Evolutionary conservation across 208 protist genomes (phyloP).

Genomic region (Trypanosoma congolense): DNA sequence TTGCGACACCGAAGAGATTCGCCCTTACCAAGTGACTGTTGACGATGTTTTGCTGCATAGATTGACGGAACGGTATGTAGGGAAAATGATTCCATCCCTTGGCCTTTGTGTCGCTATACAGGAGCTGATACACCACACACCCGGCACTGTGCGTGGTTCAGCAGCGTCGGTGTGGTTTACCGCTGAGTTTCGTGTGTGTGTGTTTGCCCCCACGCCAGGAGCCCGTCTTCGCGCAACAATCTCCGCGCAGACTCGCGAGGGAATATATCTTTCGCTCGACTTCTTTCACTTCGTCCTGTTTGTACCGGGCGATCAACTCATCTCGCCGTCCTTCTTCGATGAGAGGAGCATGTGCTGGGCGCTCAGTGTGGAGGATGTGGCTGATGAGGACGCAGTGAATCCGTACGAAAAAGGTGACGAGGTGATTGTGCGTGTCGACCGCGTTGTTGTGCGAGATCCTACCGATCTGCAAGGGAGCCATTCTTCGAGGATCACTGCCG

Average conservation of each 20-base stretch:
- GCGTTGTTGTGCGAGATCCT: slow-evolving; percentile 34
- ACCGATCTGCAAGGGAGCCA: slow-evolving; percentile 15
- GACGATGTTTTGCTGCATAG: slow-evolving; percentile 60
- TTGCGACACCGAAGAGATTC: not conserved
- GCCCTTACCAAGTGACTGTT: slow-evolving; percentile 30
- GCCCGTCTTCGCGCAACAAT: slow-evolving; percentile 60
- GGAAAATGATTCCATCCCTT: slow-evolving; percentile 49
- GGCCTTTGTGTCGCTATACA: slow-evolving; percentile 72
- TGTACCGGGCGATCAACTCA: slow-evolving; percentile 48
- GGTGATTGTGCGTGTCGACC: slow-evolving; percentile 57
- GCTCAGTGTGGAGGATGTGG: slow-evolving; percentile 57
- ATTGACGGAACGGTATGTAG: slow-evolving; percentile 79
- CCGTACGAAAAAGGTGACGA: slow-evolving; percentile 58
- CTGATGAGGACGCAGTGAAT: slow-evolving; percentile 32
- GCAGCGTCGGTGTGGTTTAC: slow-evolving; percentile 69
- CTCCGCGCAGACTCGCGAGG: slow-evolving; percentile 29
- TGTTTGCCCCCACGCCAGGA: slow-evolving; percentile 51
- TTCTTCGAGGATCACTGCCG: slow-evolving; percentile 6
- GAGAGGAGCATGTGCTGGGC: slow-evolving; percentile 37
- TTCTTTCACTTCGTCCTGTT: slow-evolving; percentile 63
- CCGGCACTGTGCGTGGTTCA: slow-evolving; percentile 39
- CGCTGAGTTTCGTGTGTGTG: slow-evolving; percentile 54
- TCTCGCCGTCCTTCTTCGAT: slow-evolving; percentile 49
- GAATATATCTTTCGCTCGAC: slow-evolving; percentile 52
- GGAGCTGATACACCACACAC: slow-evolving; percentile 48